These are phyloP conservation scores for Fusarium paranaense DNA, from an alignment of 2,329 filamentous ascomycete species.

Conservation along the genomic window DNA sequence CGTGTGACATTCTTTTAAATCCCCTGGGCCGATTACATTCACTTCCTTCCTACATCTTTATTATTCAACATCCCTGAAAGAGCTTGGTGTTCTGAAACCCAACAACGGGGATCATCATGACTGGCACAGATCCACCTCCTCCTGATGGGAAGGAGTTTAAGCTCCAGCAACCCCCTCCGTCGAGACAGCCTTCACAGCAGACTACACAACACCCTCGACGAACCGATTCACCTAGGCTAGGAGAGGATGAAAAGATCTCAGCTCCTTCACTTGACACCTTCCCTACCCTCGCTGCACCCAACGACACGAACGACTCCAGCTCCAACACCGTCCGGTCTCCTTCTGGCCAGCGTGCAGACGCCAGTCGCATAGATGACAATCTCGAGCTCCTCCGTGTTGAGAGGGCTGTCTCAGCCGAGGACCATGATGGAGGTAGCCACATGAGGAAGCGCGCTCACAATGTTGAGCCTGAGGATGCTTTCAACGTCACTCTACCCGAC, in stretches of 20 bases:
- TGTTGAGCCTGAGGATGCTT: slow-evolving; percentile 58
- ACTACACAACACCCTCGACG: slow-evolving; percentile 6
- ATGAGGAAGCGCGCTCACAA: slow-evolving; percentile 49
- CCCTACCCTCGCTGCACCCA: slow-evolving; percentile 42
- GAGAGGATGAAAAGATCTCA: slow-evolving; percentile 36
- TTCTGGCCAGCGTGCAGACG: slow-evolving; percentile 47
- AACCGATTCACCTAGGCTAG: slow-evolving; percentile 10
- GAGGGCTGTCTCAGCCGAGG: slow-evolving; percentile 58
- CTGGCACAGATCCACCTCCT: slow-evolving; percentile 31
- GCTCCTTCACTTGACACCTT: slow-evolving; percentile 47
- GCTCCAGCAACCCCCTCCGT: slow-evolving; percentile 30
- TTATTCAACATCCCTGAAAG: neutral
- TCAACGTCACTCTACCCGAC: slow-evolving; percentile 52
- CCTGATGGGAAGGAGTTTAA: slow-evolving; percentile 33
- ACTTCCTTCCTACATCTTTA: neutral
- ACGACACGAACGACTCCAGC: slow-evolving; percentile 36
- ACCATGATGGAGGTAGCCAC: slow-evolving; percentile 47
- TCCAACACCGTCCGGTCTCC: slow-evolving; percentile 38
- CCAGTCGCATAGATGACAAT: slow-evolving; percentile 59
- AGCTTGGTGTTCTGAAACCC: neutral
- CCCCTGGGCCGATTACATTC: neutral
- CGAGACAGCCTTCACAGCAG: slow-evolving; percentile 29
- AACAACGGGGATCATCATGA: slow-evolving; percentile 27
- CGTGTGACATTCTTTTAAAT: slow-evolving; percentile 2
- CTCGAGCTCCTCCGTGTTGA: slow-evolving; percentile 62